Evolutionary conservation across 1,284 basidiomycete genomes (phyloP), one percentile per base, ranked within the genome.

Genomic region (Rhodotorula sp.): DNA sequence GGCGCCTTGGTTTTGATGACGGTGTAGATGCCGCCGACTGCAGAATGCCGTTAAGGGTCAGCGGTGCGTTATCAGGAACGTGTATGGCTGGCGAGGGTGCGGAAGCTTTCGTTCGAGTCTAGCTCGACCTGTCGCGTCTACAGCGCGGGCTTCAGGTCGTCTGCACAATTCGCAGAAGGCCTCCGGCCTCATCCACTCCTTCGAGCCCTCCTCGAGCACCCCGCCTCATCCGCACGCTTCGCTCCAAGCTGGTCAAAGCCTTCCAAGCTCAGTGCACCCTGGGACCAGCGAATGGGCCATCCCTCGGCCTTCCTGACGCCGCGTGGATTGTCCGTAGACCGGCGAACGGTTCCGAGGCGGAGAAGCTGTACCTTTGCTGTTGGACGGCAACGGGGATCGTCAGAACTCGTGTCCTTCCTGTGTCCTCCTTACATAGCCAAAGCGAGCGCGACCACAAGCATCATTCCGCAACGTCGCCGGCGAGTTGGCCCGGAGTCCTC

Each of bases 1-100:
- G 95, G 95, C 62, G 96, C 94, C 81, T 98, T 99, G 65, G 95
- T 98, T 84, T 97, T 97, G 82, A 98, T 97, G 83, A 98, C 94
- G 73, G 94, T 98, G 86, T 98, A 98, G 83, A 97, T 97, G 74
- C 94, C 94, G 76, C 94, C 94, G 81, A 98, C 94, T 83, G 64
- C 20, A 10, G 11, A 8, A 7, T 9, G 31, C 28, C 4, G n/a
- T 20, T 20, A 10, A 28, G 54, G 18, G 28, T 50, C 9, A 26
- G 50, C 11, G 50, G 11, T 7, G n/a, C 50, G n/a, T 11, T 4
- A 9, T n/a, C 8, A 4, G 22, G n/a, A 10, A 26, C 28, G n/a
- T 22, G 24, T 10, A 48, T 18, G n/a, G 20, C 16, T 22, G 47
- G 24, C 1, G 3, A 9, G 44, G 34, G 28, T 10, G 30, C 18